Base-by-base conservation (phyloP, 2,329 filamentous ascomycete genomes). In the Penicillium sp. region DNA sequence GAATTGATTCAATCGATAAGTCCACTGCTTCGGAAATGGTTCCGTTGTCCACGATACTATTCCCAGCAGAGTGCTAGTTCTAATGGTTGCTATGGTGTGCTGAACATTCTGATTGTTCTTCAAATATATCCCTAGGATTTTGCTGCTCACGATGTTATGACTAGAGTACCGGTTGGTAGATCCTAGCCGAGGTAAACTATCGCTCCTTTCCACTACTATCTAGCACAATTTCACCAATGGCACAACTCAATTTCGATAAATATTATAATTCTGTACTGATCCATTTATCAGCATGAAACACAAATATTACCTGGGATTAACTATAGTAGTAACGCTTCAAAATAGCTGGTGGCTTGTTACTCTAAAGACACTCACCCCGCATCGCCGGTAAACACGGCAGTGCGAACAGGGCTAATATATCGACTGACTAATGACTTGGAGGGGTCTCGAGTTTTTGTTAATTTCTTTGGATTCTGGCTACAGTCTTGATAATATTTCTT, bases 401-500 rank as follows among this genome's bases (percentile, higher is more conserved):
- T 35, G 15, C 25, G 21, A 29, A 18, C n/a, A 46, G 27, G 6
- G 21, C 50, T 13, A 34, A 18, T 10, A 32, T 52, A 16, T 15
- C 46, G 32, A 31, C 44, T 52, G 37, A 47, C 25, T 47, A 52
- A 52, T 34, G 34, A 10, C 15, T 32, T 32, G 39, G 50, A 47
- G 50, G 50, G 50, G 50, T 18, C 18, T 18, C 3, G 25, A 9
- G 1, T 13, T 8, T 50, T 42, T 18, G 15, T 18, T 13, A 9
- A n/a, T 42, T 42, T 6, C 27, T n/a, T 50, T 3, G 15, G 25
- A 10, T 27, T 3, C 29, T 39, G 13, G 23, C 10, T 31, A 4
- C 3, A n/a, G 46, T 8, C n/a, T 46, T 31, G 16, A 29, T 23
- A 21, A 21, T 21, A 31, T 40, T 8, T 21, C 10, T 23, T 37